These are phyloP conservation scores for Euryodendron excelsum DNA, from an alignment of 148 eudicot species.

Conservation along the genomic window DNA sequence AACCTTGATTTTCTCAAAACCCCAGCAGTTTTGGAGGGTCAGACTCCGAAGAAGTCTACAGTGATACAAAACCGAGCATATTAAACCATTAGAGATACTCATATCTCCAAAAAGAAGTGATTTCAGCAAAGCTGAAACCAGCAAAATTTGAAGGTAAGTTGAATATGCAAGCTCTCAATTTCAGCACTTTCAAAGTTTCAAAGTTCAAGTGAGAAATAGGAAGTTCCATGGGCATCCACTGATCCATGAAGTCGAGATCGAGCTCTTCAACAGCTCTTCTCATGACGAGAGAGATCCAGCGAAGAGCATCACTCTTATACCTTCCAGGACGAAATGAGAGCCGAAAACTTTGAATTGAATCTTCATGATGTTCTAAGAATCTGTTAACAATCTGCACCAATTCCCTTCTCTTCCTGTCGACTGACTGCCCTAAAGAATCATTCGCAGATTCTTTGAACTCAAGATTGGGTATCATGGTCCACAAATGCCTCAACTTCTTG, in stretches of 20 bases:
- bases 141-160: neutral
- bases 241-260: slow-evolving; percentile 13
- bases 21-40: neutral
- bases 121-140: slow-evolving; percentile 9
- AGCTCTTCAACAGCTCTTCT: slow-evolving; percentile 10
- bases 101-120: slow-evolving; percentile 3
- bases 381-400: neutral
- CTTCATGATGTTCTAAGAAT: neutral
- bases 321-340: slow-evolving; percentile 9
- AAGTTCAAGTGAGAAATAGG: slow-evolving; percentile 3
- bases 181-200: neutral
- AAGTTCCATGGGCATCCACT: neutral
- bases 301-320: neutral
- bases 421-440: slow-evolving; percentile 4
- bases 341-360: slow-evolving; percentile 5
- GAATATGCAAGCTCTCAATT: slow-evolving; percentile 4
- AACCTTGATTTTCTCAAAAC: slow-evolving; percentile 2
- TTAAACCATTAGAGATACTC: slow-evolving; percentile 4
- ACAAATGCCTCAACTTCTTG: slow-evolving; percentile 14
- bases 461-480: slow-evolving; percentile 12
- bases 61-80: neutral
- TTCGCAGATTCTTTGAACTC: slow-evolving; percentile 15
- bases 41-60: slow-evolving; percentile 8
- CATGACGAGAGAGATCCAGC: slow-evolving; percentile 10
- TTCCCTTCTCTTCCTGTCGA: slow-evolving; percentile 4